Conservation (phyloP, 2,329 filamentous ascomycete species). For the Calonectria ilicicola region DNA sequence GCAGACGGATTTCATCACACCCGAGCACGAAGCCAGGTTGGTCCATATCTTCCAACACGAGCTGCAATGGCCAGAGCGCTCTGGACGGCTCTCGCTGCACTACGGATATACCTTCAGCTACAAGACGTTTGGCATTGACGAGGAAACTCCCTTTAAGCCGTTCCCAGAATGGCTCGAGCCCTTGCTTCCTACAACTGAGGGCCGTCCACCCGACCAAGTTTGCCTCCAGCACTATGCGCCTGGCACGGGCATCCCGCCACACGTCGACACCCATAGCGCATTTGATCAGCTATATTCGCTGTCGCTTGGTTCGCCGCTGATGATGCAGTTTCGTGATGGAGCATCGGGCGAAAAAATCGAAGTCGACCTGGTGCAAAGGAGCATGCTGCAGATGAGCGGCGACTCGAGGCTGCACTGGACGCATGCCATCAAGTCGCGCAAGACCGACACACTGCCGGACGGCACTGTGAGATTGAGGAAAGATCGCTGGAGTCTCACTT, state of each 20-base stretch:
- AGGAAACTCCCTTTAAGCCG: constrained; percentile 59
- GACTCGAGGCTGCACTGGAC: constrained; percentile 66
- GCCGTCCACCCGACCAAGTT: constrained; percentile 65
- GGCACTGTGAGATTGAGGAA: constrained; percentile 56
- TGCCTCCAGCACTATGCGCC: constrained; percentile 72
- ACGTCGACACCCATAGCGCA: constrained; percentile 67
- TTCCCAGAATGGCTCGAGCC: constrained; percentile 65
- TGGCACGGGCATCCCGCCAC: constrained; percentile 70
- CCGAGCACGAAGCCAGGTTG: constrained; percentile 58
- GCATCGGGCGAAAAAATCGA: constrained; percentile 49
- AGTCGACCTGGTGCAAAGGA: constrained; percentile 60
- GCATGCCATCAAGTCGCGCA: constrained; percentile 66
- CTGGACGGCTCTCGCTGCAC: constrained; percentile 62
- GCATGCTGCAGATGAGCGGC: constrained; percentile 64
- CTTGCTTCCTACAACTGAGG: constrained; percentile 58
- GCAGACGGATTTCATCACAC: constrained; percentile 60
- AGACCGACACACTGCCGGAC: constrained; percentile 61
- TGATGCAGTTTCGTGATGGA: constrained; percentile 57
- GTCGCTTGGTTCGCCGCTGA: constrained; percentile 54
- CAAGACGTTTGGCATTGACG: constrained; percentile 67
- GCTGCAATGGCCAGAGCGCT: constrained; percentile 58
- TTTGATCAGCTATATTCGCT: constrained; percentile 60
- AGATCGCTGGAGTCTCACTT: constrained; percentile 67
- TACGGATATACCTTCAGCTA: constrained; percentile 70
- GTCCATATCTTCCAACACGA: constrained; percentile 56